Conservation (phyloP, 495 filamentous ascomycete species). For the Gamarada debralockiae region DNA sequence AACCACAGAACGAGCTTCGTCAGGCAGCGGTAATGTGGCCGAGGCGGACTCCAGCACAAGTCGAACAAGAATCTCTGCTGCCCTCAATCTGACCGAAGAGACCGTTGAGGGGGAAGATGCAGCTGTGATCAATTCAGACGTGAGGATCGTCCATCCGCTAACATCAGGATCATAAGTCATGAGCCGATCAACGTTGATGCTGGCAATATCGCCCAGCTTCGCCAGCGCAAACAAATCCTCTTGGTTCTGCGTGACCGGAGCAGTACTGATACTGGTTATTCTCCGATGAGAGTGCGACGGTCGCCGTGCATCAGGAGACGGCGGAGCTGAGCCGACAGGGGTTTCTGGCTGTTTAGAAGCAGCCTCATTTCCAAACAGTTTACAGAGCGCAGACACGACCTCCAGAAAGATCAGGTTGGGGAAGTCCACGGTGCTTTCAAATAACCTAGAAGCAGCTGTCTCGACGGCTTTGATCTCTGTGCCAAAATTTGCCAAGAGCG, state of each 20-base stretch:
- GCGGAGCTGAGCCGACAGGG: constrained; percentile 20
- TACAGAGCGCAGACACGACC: constrained; percentile 70
- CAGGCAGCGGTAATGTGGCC: constrained; percentile 41
- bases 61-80: constrained; percentile 70
- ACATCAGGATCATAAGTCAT: constrained; percentile 55
- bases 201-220: constrained; percentile 73
- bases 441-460: constrained; percentile 77
- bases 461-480: constrained; percentile 85
- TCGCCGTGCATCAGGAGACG: constrained; percentile 27
- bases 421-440: constrained; percentile 87
- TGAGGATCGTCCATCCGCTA: constrained; percentile 75
- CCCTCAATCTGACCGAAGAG: constrained; percentile 63
- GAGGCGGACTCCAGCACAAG: constrained; percentile 63
- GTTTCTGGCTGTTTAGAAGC: constrained; percentile 21
- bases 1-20: constrained; percentile 48
- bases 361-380: constrained; percentile 49
- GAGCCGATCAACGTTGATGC: constrained; percentile 74
- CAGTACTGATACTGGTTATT: constrained; percentile 55
- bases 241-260: constrained; percentile 48
- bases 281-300: constrained; percentile 44
- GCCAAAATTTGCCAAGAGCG: constrained; percentile 59
- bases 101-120: constrained; percentile 50
- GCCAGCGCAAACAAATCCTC: constrained; percentile 77
- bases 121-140: constrained; percentile 60
- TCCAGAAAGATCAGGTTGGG: constrained; percentile 77